Conservation (phyloP, 805 yeast species). For the Metschnikowia drakensbergensis region DNA sequence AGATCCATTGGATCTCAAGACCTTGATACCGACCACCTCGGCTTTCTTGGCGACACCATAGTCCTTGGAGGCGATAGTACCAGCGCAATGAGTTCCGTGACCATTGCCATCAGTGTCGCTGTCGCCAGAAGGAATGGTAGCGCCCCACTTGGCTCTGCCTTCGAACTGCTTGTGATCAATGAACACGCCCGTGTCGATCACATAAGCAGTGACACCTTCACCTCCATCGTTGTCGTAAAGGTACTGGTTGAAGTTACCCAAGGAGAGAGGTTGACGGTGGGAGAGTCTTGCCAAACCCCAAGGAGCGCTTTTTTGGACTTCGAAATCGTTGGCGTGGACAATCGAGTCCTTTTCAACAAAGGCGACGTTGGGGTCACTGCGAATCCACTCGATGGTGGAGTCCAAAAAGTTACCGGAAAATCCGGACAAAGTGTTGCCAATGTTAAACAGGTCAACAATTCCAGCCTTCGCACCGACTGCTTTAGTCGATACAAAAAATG, state of each 20-base stretch:
- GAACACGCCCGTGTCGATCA: conserved; percentile 81
- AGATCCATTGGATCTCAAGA: conserved; percentile 37
- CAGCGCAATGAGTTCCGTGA: conserved; percentile 95
- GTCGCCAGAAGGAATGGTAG: conserved; percentile 58
- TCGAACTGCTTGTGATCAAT: conserved; percentile 59
- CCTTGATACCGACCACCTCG: conserved; percentile 39
- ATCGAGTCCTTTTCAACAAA: conserved; percentile 66
- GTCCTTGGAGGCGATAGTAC: conserved; percentile 71
- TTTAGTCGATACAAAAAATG: conserved; percentile 12
- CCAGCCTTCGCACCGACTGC: conserved; percentile 14
- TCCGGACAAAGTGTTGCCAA: conserved; percentile 58
- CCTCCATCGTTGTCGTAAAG: conserved; percentile 43
- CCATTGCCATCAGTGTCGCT: conserved; percentile 69
- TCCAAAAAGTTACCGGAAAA: conserved; percentile 83
- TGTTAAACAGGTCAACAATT: conserved; percentile 45
- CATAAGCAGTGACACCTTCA: conserved; percentile 61
- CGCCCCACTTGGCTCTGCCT: conserved; percentile 57
- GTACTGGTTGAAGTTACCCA: conserved; percentile 53
- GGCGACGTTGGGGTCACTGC: conserved; percentile 58
- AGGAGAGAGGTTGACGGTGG: conserved; percentile 66
- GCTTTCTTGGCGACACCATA: conserved; percentile 78
- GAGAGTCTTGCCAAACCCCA: conserved; percentile 94
- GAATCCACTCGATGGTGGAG: conserved; percentile 67
- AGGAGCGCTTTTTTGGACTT: conserved; percentile 79
- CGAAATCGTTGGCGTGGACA: conserved; percentile 60